Base-by-base conservation (phyloP, 2,329 filamentous ascomycete genomes). In the Plenodomus tracheiphilus region DNA sequence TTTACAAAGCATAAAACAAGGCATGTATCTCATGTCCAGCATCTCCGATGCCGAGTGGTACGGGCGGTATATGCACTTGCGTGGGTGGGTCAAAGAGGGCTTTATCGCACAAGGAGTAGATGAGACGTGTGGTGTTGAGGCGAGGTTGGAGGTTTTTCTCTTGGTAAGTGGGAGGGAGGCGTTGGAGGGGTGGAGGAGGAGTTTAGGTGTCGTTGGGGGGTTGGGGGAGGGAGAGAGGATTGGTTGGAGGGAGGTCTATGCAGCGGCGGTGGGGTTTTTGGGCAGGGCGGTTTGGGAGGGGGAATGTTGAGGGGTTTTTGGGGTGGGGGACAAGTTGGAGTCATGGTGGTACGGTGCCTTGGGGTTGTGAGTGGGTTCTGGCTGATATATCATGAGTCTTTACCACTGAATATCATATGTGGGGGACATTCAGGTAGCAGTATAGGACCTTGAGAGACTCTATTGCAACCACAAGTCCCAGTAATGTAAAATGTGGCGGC, bases 61-160 rank as follows among this genome's bases (percentile, higher is more conserved):
- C 35, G 50, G 28, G 8, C 37, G 58, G n/a, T 17, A 44, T 1
- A 34, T 11, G 10, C 58, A 59, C 41, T 11, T 63, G 16, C 40
- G 46, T 32, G 43, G 43, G 10, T 42, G 43, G 4, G 39, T 44
- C 6, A 32, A 32, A 22, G 46, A 35, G 16, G 22, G 20, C 11
- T 39, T 36, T 16, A 30, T 15, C 11, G 46, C 21, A 2, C 20
- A 20, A 22, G 40, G 25, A 16, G 62, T 64, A n/a, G 53, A 61
- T 40, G 44, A 39, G 32, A 30, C 4, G 4, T 57, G 53, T 46
- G 39, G 39, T 2, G 38, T 63, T 3, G 62, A 61, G 36, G 46
- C 47, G 10, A 46, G 49, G 39, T 13, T 65, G 11, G 64, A 68
- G 48, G 17, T 42, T 10, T 61, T 43, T 42, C 39, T 65, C 46